Evolutionary conservation across 139 green algal species (phyloP).

Genomic region (Volvox reticuliferus): DNA sequence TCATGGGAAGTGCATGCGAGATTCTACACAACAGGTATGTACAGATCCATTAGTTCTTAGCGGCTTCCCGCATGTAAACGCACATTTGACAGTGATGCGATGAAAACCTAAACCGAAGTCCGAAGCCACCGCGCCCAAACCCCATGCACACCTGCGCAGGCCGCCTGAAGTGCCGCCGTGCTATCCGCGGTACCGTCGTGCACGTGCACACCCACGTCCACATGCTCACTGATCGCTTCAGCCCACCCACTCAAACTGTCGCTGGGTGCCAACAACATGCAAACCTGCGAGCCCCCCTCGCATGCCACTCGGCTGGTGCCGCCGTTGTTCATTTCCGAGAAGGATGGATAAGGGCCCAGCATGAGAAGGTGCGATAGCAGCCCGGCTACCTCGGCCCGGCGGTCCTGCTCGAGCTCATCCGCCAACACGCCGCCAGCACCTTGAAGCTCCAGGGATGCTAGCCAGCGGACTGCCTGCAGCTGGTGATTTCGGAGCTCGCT

Average conservation of each 20-base stretch:
- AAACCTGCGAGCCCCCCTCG: neutral
- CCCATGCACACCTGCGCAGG: neutral
- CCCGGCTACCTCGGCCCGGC: conserved; percentile 2
- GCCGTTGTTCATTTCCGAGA: neutral
- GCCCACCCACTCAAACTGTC: neutral
- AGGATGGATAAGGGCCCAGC: neutral
- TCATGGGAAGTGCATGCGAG: too few species aligned
- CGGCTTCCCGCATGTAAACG: too few species aligned
- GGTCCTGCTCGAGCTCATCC: conserved; percentile 85
- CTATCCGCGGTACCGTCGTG: conserved; percentile 2
- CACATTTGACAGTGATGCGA: too few species aligned
- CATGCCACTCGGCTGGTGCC: too few species aligned
- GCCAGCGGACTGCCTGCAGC: conserved; percentile 90
- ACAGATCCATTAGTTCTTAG: too few species aligned
- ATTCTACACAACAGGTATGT: too few species aligned
- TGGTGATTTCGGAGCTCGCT: conserved; percentile 88
- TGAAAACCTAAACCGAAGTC: too few species aligned
- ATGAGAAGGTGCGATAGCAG: conserved; percentile 5
- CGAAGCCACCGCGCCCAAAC: too few species aligned
- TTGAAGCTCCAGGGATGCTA: conserved; percentile 88
- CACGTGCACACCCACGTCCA: conserved; percentile 8
- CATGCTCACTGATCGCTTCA: neutral
- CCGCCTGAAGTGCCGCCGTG: neutral
- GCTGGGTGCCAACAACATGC: conserved; percentile 27
- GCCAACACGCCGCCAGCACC: conserved; percentile 92